Base-by-base conservation (phyloP, 2,329 filamentous ascomycete genomes). In the Hypoxylon sp. region DNA sequence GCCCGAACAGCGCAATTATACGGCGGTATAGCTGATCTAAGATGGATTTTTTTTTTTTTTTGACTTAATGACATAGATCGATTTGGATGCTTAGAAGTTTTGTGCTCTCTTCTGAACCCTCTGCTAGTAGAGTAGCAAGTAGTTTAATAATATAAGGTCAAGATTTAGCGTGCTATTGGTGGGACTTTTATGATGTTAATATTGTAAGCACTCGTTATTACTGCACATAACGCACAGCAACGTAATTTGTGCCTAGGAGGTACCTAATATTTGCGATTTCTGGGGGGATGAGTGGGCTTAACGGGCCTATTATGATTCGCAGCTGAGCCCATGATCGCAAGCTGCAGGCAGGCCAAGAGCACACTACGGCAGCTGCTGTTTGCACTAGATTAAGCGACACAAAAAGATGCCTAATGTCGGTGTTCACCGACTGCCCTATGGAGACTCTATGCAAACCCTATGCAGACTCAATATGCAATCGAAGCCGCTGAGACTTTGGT, bases 281-380 rank as follows among this genome's bases (percentile, higher is more conserved):
- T 13, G 24, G 52, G 7, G 21, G 37, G 19, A 21, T 54, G 27
- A 5, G 11, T 55, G 24, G 52, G 52, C 52, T 56, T 21, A 56
- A 42, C 53, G 39, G 53, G 4, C 10, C 37, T 46, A 47, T 42
- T 10, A 44, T 46, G 39, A 31, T 46, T 42, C 27, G 10, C 13
- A 32, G 11, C 39, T 50, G 10, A 31, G 21, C 51, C 29, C 21
- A n/a, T 50, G 53, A 56, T 47, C 53, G 15, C 27, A 37, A 19
- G 24, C 8, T 31, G 24, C 24, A 42, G 39, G n/a, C 10, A 19
- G 2, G 39, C n/a, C 17, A 19, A 44, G 17, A 37, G 39, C 19
- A 7, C 17, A 19, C n/a, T 21, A 19, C 39, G 19, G 39, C 24
- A 7, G 39, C 17, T 21, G 2, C n/a, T 44, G 3, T 19, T 44